Conservation (phyloP, 164 flowering plant species). For the Umbellularia californica region DNA sequence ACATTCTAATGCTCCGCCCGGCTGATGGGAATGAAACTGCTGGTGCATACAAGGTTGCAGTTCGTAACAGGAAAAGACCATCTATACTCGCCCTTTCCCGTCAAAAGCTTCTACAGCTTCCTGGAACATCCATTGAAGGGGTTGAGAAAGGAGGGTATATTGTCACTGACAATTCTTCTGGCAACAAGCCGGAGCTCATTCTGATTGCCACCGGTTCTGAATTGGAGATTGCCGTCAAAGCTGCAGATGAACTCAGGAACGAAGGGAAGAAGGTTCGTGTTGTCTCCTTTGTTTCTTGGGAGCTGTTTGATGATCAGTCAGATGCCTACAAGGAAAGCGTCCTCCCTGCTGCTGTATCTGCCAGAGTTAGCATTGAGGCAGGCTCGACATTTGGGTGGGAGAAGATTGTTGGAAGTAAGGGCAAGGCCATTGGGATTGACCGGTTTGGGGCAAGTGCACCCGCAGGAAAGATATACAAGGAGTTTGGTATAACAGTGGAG, state of each 20-base stretch:
- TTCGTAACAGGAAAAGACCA: constrained; percentile 73
- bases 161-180: constrained; percentile 73
- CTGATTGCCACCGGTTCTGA: constrained; percentile 97
- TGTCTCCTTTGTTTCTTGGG: constrained; percentile 88
- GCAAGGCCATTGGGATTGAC: constrained; percentile 89
- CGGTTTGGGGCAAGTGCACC: constrained; percentile 97
- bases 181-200: constrained; percentile 86
- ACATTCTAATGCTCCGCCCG: constrained; percentile 91
- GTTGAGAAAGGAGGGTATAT: constrained; percentile 91
- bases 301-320: constrained; percentile 82
- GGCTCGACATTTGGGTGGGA: constrained; percentile 94
- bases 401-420: constrained; percentile 68
- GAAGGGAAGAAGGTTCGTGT: constrained; percentile 88
- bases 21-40: constrained; percentile 99
- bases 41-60: constrained; percentile 89
- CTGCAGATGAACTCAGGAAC: constrained; percentile 80
- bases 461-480: constrained; percentile 87
- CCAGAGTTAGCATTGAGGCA: constrained; percentile 93
- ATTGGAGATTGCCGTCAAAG: constrained; percentile 78
- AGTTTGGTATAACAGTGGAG: constrained; percentile 79
- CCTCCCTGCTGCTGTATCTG: constrained; percentile 69
- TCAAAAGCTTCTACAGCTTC: constrained; percentile 78
- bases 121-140: constrained; percentile 87
- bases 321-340: constrained; percentile 94
- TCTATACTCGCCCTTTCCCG: constrained; percentile 91